Conservation (phyloP, 2,329 filamentous ascomycete species). For the Fusarium veterinarium region DNA sequence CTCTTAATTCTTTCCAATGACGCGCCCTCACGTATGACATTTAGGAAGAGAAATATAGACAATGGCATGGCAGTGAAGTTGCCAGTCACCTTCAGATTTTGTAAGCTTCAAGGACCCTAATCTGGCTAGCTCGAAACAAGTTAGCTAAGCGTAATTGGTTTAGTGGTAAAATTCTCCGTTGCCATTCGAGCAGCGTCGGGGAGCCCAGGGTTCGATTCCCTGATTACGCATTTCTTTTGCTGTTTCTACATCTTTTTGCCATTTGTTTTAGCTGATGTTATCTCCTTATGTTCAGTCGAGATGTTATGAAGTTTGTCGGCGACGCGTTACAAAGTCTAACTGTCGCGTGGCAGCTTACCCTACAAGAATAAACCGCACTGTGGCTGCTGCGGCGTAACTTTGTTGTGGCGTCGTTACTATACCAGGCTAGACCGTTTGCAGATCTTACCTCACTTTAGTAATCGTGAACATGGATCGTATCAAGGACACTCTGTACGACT, state of each 20-base stretch:
- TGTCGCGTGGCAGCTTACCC: not conserved
- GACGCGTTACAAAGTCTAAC: not conserved
- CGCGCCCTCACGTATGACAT: too few species aligned
- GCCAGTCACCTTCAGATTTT: accelerated
- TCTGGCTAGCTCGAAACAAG: accelerated
- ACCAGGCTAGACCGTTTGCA: conserved; percentile 9
- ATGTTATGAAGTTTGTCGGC: not conserved
- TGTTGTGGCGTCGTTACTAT: not conserved
- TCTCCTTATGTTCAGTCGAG: accelerated
- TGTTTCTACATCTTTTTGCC: not conserved
- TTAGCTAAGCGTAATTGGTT: not conserved
- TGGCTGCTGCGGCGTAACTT: not conserved
- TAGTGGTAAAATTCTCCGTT: conserved; percentile 6
- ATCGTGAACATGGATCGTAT: conserved; percentile 16
- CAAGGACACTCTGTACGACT: conserved; percentile 31
- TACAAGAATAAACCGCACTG: not conserved
- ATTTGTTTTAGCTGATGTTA: accelerated
- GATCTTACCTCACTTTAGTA: conserved; percentile 18
- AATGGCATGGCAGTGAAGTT: accelerated
- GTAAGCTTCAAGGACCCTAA: accelerated
- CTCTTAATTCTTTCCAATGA: too few species aligned
- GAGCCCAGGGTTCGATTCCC: conserved; percentile 1
- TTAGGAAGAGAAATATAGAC: too few species aligned
- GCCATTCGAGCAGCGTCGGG: conserved; percentile 1
- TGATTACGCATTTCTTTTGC: not conserved